Evolutionary conservation across 768 basidiomycete species (phyloP).

Genomic region (Trametes coccinea): DNA sequence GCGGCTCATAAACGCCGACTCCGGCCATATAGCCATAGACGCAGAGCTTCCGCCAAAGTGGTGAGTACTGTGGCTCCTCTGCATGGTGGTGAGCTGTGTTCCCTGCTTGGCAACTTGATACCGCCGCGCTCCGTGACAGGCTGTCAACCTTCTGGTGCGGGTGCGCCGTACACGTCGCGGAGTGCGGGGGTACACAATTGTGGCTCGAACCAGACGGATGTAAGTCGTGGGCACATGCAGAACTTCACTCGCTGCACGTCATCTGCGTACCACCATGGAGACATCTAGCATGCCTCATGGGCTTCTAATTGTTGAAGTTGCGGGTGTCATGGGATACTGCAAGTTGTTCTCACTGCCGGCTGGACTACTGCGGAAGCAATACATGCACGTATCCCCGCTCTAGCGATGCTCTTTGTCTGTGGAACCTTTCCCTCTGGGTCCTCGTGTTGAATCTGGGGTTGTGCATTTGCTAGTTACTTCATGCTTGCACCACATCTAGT

Average conservation of each 20-base stretch:
- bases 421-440: no score
- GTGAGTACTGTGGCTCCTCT: constrained; percentile 42
- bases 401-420: no score
- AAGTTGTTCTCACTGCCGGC: no score
- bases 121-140: neutral
- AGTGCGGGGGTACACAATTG: neutral
- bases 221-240: no score
- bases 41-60: constrained; percentile 81
- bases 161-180: neutral
- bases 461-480: neutral
- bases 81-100: constrained; percentile 14
- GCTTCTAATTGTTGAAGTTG: no score
- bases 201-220: neutral
- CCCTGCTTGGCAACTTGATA: constrained; percentile 6
- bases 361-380: no score
- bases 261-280: no score
- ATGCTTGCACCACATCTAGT: neutral
- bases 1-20: constrained; percentile 55
- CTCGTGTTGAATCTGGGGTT: no score
- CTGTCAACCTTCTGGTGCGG: neutral
- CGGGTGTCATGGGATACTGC: no score
- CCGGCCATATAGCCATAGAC: constrained; percentile 55
- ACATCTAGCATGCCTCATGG: no score
- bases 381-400: no score
- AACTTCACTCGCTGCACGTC: no score